Conservation (phyloP, 1,284 basidiomycete genomes). For the Stygiomarasmius scandens region DNA sequence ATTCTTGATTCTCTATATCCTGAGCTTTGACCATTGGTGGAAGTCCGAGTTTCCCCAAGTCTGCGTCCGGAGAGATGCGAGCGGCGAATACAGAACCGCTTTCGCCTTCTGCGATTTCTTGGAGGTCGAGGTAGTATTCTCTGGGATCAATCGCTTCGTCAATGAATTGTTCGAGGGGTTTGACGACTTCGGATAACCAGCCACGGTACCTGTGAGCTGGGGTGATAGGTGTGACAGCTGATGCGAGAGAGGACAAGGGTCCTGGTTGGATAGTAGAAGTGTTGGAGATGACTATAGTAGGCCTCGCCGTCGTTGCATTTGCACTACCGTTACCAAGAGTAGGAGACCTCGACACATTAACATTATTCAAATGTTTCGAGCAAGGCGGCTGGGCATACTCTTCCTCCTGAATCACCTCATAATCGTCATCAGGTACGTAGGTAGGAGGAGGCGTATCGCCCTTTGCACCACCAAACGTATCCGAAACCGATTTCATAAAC, state of each 20-base stretch:
- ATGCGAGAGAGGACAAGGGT: constrained; percentile 8
- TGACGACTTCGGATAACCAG: constrained; percentile 61
- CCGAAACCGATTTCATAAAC: constrained; percentile 33
- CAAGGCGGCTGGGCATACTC: constrained; percentile 15
- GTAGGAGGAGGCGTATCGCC: constrained; percentile 16
- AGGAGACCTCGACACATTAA: neutral
- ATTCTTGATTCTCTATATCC: constrained; percentile 34
- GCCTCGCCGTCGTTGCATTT: constrained; percentile 20
- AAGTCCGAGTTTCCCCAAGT: constrained; percentile 38
- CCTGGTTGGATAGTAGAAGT: constrained; percentile 9
- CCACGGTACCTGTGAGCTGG: constrained; percentile 46
- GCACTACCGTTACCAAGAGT: constrained; percentile 3
- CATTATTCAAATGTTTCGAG: neutral
- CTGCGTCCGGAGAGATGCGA: constrained; percentile 38
- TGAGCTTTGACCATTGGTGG: constrained; percentile 37
- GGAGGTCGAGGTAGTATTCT: constrained; percentile 62
- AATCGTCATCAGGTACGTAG: constrained; percentile 16
- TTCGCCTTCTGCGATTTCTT: constrained; percentile 80
- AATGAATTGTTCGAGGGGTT: constrained; percentile 65
- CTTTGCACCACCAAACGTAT: constrained; percentile 40
- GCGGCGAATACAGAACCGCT: constrained; percentile 75
- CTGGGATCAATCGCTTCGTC: constrained; percentile 61
- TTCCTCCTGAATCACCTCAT: constrained; percentile 22
- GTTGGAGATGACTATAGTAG: constrained; percentile 37
- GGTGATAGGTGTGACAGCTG: constrained; percentile 15